Conservation (phyloP, 345 rosid genomes). For the Linum lewisii region DNA sequence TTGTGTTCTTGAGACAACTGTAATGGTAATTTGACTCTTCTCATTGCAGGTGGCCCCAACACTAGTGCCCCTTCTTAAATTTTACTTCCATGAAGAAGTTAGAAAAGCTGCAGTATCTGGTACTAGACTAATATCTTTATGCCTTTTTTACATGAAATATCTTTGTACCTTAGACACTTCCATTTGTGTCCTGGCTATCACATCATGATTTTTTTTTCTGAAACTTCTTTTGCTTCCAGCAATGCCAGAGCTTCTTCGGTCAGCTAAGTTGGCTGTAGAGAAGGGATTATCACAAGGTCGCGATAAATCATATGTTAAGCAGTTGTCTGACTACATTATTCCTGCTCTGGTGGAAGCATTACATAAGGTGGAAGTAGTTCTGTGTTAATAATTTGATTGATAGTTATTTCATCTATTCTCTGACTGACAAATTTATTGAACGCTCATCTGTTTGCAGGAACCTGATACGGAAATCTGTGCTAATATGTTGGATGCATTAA, state of each 20-base stretch:
- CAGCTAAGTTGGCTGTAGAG: slow-evolving; percentile 93
- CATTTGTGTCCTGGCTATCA: background rate
- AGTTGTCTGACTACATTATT: slow-evolving; percentile 80
- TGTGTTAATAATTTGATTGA: background rate
- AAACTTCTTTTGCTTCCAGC: slow-evolving; percentile 34
- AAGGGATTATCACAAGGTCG: slow-evolving; percentile 83
- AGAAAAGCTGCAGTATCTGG: slow-evolving; percentile 99
- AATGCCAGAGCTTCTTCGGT: slow-evolving; percentile 94
- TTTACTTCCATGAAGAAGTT: slow-evolving; percentile 98
- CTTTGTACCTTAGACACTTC: no score
- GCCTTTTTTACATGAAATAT: slow-evolving; percentile 1
- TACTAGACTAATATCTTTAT: slow-evolving; percentile 19
- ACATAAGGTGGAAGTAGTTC: slow-evolving; percentile 56
- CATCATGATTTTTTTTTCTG: background rate
- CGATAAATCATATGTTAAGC: slow-evolving; percentile 81
- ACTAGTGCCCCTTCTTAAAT: slow-evolving; percentile 89
- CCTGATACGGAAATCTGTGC: slow-evolving; percentile 97
- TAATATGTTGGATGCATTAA: slow-evolving; percentile 90
- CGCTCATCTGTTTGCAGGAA: slow-evolving; percentile 53
- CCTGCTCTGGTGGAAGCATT: slow-evolving; percentile 93
- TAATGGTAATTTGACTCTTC: slow-evolving; percentile 9
- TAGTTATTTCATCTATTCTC: background rate
- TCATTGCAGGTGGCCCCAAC: slow-evolving; percentile 81
- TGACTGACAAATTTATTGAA: slow-evolving; percentile 2
- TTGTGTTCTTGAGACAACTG: background rate